Percentiles rank a stretch among this genome's conserved stretches.
Conservation (phyloP, 345 rosid genomes). For the Eucalyptus marginata region DNA sequence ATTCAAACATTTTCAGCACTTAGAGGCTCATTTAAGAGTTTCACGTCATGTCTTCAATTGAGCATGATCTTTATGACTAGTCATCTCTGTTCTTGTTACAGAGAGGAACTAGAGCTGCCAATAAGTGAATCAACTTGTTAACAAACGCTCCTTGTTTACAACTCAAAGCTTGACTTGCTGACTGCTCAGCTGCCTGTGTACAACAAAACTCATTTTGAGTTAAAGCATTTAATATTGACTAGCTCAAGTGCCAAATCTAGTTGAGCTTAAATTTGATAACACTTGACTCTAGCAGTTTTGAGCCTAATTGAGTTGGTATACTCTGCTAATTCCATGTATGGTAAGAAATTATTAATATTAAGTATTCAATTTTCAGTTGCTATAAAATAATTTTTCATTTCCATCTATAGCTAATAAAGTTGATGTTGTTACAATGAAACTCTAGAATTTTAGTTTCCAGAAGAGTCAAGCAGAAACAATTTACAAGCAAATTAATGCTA, state of each 20-base stretch:
- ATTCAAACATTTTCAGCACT: background rate
- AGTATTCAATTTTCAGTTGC: background rate
- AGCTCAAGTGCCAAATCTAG: background rate
- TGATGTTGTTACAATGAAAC: background rate
- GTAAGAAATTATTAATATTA: background rate
- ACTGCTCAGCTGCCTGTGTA: background rate
- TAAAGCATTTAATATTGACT: background rate
- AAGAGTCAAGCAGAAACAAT: background rate
- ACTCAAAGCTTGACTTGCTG: background rate
- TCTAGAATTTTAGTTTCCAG: background rate
- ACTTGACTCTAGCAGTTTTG: background rate
- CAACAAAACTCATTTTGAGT: background rate
- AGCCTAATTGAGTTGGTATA: background rate
- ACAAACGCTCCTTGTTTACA: background rate
- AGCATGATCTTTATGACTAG: background rate
- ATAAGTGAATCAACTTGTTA: background rate
- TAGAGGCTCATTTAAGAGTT: background rate
- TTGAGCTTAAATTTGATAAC: background rate
- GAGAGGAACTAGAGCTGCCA: background rate
- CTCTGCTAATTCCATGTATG: background rate
- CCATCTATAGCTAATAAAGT: background rate
- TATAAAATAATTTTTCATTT: background rate
- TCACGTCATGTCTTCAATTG: background rate
- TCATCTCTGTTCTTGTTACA: background rate
- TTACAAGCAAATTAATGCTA: background rate